Conservation (phyloP, 169 alveolate species). For the Plasmodium knowlesi region DNA sequence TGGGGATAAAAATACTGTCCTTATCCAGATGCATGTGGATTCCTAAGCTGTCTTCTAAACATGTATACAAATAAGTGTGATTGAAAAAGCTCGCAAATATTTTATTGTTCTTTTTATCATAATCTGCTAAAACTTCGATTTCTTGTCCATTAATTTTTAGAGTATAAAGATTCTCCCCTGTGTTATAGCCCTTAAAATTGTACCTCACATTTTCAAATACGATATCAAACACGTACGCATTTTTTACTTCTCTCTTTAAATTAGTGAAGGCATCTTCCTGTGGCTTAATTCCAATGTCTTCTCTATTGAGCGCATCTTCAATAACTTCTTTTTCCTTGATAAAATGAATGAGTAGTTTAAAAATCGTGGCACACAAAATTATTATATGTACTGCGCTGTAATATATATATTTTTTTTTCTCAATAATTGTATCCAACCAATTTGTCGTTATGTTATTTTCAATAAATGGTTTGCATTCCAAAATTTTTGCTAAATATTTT, state of each 20-base stretch:
- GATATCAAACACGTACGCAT: conserved; percentile 16
- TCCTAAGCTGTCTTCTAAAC: conserved; percentile 66
- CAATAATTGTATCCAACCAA: conserved; percentile 70
- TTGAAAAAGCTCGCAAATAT: conserved; percentile 40
- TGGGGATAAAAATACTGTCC: conserved; percentile 63
- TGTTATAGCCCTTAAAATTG: conserved; percentile 38
- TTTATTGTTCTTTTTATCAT: conserved; percentile 63
- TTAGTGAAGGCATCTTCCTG: not conserved
- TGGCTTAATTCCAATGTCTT: conserved; percentile 44
- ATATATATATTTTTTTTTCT: conserved; percentile 29
- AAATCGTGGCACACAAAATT: conserved; percentile 66
- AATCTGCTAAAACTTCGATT: conserved; percentile 60
- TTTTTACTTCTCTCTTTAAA: conserved; percentile 23
- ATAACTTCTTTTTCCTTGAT: conserved; percentile 38
- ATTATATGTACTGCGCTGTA: conserved; percentile 51
- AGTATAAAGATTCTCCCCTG: conserved; percentile 66
- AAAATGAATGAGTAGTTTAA: conserved; percentile 38
- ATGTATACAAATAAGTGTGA: conserved; percentile 59
- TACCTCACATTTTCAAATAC: conserved; percentile 60
- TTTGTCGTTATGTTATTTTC: conserved; percentile 72
- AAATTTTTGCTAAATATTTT: conserved; percentile 80
- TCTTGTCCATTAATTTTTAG: conserved; percentile 47
- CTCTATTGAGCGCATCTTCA: conserved; percentile 47
- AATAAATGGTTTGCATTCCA: conserved; percentile 83
- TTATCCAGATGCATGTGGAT: conserved; percentile 61